Conservation (phyloP, 805 yeast species). For the Myxozyma geophila region DNA sequence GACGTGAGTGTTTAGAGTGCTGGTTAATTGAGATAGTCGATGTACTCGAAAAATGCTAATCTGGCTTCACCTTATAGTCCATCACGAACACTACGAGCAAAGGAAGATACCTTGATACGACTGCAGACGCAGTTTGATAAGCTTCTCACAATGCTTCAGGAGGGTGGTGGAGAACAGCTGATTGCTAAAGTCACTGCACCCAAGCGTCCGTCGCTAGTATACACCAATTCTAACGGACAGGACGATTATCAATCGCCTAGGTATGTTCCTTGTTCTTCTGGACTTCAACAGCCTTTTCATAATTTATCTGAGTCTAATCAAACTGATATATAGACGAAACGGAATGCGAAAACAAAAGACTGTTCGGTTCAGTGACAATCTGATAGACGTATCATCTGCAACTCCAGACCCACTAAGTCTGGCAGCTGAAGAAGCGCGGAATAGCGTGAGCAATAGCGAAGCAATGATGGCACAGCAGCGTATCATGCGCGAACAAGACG, state of each 20-base stretch:
- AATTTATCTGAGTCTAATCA: background rate
- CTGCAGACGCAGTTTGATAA: conserved; percentile 36
- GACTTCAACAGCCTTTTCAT: background rate
- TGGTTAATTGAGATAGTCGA: background rate
- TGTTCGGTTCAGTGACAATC: conserved; percentile 43
- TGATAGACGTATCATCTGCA: conserved; percentile 37
- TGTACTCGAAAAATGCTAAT: background rate
- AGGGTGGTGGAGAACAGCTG: conserved; percentile 30
- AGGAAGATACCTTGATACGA: conserved; percentile 30
- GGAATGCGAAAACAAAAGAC: conserved; percentile 28
- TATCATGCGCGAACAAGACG: conserved; percentile 48
- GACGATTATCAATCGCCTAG: conserved; percentile 1
- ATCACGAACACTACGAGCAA: conserved; percentile 18
- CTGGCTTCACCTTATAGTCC: conserved; percentile 11
- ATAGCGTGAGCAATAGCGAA: conserved; percentile 24
- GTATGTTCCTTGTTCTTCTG: background rate
- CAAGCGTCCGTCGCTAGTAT: conserved; percentile 21
- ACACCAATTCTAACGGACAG: conserved; percentile 2
- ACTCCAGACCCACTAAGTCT: conserved; percentile 31
- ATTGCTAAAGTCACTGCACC: conserved; percentile 16
- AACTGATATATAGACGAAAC: background rate
- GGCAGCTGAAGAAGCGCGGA: conserved; percentile 33
- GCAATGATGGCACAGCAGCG: conserved; percentile 41
- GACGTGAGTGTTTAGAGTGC: conserved; percentile 11
- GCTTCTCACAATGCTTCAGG: conserved; percentile 29